phyloP scores from a whole-genome alignment of 108 stramenopile genomes.

The Fragilaria crotonensis region DNA sequence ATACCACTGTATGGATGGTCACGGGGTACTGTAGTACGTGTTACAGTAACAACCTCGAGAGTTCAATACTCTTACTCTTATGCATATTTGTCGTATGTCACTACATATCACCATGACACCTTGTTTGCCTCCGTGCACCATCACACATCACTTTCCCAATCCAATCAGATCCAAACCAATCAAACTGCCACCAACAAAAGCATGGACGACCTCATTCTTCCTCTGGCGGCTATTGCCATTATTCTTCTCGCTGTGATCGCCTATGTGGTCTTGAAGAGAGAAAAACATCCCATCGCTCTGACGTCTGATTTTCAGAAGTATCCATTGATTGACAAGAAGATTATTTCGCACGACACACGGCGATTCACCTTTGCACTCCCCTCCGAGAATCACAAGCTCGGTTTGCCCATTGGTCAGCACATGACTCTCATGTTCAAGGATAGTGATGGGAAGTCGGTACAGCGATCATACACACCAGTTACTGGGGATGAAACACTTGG shows the following conservation, averaged over 20 bases:
- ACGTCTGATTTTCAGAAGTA: conserved; percentile 48
- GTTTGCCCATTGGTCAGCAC: conserved; percentile 96
- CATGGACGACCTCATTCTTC: background rate
- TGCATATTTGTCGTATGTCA: too few species aligned
- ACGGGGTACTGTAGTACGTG: too few species aligned
- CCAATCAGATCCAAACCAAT: too few species aligned
- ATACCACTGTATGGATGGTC: too few species aligned
- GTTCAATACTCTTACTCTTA: too few species aligned
- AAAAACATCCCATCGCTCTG: background rate
- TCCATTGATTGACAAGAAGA: conserved; percentile 73
- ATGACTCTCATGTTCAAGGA: conserved; percentile 85
- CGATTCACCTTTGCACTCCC: conserved; percentile 90
- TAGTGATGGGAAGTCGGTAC: conserved; percentile 55
- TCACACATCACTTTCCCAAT: too few species aligned
- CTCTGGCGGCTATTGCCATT: background rate
- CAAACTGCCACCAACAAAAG: too few species aligned
- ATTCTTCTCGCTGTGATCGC: background rate
- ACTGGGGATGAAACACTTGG: conserved; percentile 75
- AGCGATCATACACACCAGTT: conserved; percentile 88
- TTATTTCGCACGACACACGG: conserved; percentile 86
- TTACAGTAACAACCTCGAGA: too few species aligned
- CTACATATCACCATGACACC: too few species aligned
- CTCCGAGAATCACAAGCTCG: conserved; percentile 46
- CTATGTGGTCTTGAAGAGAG: background rate
- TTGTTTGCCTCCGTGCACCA: too few species aligned